Conservation (phyloP, 2,329 filamentous ascomycete genomes). For the Madurella fahalii region DNA sequence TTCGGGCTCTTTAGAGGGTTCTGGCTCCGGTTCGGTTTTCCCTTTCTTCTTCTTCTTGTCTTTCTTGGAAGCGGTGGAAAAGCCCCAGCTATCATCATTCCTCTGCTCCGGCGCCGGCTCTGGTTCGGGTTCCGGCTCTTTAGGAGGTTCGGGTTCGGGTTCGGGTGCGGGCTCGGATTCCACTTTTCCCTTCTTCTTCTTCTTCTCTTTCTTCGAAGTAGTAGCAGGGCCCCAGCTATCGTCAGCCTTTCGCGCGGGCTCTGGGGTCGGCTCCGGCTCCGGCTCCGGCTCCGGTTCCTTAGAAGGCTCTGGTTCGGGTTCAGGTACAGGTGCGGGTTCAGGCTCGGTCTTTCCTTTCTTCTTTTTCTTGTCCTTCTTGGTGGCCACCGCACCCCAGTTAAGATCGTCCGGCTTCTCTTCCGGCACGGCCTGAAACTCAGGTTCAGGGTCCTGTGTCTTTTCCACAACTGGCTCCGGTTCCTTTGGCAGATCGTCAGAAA, state of each 20-base stretch:
- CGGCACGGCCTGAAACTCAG: conserved; percentile 7
- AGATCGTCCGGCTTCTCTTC: background rate
- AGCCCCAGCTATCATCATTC: conserved; percentile 26
- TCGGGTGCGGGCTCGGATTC: conserved; percentile 19
- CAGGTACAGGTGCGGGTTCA: conserved; percentile 10
- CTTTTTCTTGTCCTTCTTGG: conserved; percentile 25
- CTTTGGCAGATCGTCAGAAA: conserved; percentile 10
- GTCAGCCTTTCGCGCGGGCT: conserved; percentile 33
- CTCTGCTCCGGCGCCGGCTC: conserved; percentile 22
- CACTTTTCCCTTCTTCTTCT: conserved; percentile 9
- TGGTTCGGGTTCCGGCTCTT: conserved; percentile 27
- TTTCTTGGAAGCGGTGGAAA: conserved; percentile 31
- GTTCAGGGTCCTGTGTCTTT: conserved; percentile 4
- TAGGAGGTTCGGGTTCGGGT: conserved; percentile 28
- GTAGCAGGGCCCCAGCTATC: conserved; percentile 8
- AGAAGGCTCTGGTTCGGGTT: conserved; percentile 5
- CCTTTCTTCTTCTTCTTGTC: conserved; percentile 35
- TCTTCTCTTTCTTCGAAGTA: conserved; percentile 16
- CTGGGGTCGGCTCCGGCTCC: conserved; percentile 32
- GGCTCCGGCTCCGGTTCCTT: conserved; percentile 4
- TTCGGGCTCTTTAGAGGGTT: conserved; percentile 38
- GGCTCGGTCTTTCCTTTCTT: conserved; percentile 10
- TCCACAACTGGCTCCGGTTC: conserved; percentile 3
- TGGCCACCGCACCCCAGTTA: conserved; percentile 9
- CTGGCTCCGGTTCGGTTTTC: conserved; percentile 32